Base-by-base conservation (phyloP, 2,329 filamentous ascomycete species). In the Stylonectria norvegica region DNA sequence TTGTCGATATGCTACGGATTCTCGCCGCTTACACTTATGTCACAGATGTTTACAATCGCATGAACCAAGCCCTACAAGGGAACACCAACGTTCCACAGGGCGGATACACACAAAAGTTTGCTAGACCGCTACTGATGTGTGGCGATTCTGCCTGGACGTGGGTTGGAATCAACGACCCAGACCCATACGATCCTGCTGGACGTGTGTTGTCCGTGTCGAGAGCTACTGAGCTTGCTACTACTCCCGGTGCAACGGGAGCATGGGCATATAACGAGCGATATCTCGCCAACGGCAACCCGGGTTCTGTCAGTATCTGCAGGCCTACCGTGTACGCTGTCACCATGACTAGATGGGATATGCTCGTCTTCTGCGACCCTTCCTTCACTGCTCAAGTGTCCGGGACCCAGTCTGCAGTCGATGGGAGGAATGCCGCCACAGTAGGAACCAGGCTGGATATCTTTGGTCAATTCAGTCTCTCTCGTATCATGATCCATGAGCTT, bases 41-140 rank as follows among this genome's bases (percentile, higher is more conserved):
- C n/a, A 15, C 18, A 35, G 34, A 35, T 17, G 34, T 35, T 17
- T 35, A 9, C 14, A 11, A 35, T 10, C 34, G 34, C 20, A 35
- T 35, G 34, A n/a, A 11, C 14, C 18, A 15, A 12, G 11, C 34
- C 8, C 33, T 35, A 9, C 12, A 17, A 4, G n/a, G n/a, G 8
- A 16, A 12, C 22, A 4, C 25, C 20, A 35, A 12, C 14, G 15
- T 35, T 4, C 34, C 34, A 1, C 5, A 25, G 7, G 19, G 19
- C 14, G 34, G 34, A 11, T 35, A 35, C 34, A 6, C 5, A 2
- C 20, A 23, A 16, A 8, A 20, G 16, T 12, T 5, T 12, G n/a
- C 16, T 14, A 18, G 18, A 15, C 12, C 34, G 7, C 6, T 25
- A 5, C 15, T 12, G 8, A 18, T 35, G 34, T 35, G 34, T 16